A percentile compares a stretch with the other conserved stretches of the same genome.
phyloP scores from a whole-genome alignment of 352 stramenopile genomes.

The Thraustotheca clavata region DNA sequence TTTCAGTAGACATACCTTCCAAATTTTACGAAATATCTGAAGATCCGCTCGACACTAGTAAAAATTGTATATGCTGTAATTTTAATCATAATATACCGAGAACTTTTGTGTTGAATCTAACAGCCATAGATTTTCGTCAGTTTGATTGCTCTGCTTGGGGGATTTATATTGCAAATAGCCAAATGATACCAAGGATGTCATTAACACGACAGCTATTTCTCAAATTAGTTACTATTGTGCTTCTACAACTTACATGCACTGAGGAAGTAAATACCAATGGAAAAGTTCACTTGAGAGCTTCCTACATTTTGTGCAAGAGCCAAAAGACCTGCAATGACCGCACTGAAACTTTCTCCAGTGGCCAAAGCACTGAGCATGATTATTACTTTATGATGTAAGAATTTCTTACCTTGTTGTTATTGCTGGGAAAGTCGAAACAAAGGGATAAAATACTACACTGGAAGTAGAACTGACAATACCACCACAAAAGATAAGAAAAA shows the following conservation, averaged over 20 bases:
- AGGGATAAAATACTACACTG: slow-evolving; percentile 66
- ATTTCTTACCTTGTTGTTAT: slow-evolving; percentile 37
- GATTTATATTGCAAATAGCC: slow-evolving; percentile 31
- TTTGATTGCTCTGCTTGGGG: neutral
- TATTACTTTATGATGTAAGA: neutral
- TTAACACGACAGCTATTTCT: slow-evolving; percentile 23
- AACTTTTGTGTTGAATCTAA: neutral
- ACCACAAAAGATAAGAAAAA: slow-evolving; percentile 49
- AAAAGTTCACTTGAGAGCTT: slow-evolving; percentile 36
- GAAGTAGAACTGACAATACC: slow-evolving; percentile 66
- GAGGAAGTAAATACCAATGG: slow-evolving; percentile 47
- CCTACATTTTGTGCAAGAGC: slow-evolving; percentile 49
- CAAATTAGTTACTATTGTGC: slow-evolving; percentile 26
- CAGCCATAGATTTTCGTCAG: neutral
- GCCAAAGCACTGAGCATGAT: slow-evolving; percentile 30
- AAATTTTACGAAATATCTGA: neutral
- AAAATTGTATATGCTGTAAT: too few relatives aligned
- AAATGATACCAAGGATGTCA: slow-evolving; percentile 39
- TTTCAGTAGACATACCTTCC: neutral
- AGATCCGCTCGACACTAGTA: neutral
- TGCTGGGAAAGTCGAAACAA: slow-evolving; percentile 50
- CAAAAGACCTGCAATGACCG: slow-evolving; percentile 44
- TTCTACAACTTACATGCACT: slow-evolving; percentile 33
- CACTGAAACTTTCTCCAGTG: slow-evolving; percentile 55
- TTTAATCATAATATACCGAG: neutral